Base-by-base conservation (phyloP, 164 flowering plant genomes). In the Piper longum region DNA sequence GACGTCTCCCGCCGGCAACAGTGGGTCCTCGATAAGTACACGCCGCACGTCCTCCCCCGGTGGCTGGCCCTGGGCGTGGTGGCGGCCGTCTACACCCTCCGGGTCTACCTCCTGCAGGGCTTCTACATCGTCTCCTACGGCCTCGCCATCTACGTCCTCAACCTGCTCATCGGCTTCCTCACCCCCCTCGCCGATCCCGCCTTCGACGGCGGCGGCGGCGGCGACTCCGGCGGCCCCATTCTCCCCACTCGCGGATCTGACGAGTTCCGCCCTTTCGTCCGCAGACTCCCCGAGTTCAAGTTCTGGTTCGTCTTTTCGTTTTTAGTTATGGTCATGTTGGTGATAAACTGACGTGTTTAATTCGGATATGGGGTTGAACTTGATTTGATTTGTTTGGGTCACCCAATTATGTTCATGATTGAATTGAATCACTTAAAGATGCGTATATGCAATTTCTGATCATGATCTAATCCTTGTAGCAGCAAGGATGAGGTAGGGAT, bases 121-220 rank as follows among this genome's bases (percentile, higher is more conserved):
- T 81, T 68, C 69, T 81, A 79, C 68, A 68, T 81, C 68, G 62
- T 81, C 58, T 77, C 82, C 19, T 81, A 81, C 41, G 85, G 77
- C 16, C 75, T 81, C 7, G 85, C 82, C 18, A 81, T 81, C 69
- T 81, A 79, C 68, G 75, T 81, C 63, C 69, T 81, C 17, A 81
- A 81, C 57, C 82, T 81, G 36, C 59, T 81, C 40, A 79, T 81
- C 54, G 79, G 79, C 4, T 81, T 81, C 69, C 71, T 81, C 18
- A 79, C 85, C 40, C 85, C 85, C 39, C 82, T 79, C 67, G 85
- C 79, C 26, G 85, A 81, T 48, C 85, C 85, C 12, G 82, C 77
- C 71, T 64, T 75, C 66, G 67, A 77, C 43, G 82, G 52, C 17
- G 45, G 64, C 18, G 64, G 19, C 61, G 77, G 39, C 41, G 82